Conservation (phyloP, 305 asterid genomes). For the Fraxinus latifolia region DNA sequence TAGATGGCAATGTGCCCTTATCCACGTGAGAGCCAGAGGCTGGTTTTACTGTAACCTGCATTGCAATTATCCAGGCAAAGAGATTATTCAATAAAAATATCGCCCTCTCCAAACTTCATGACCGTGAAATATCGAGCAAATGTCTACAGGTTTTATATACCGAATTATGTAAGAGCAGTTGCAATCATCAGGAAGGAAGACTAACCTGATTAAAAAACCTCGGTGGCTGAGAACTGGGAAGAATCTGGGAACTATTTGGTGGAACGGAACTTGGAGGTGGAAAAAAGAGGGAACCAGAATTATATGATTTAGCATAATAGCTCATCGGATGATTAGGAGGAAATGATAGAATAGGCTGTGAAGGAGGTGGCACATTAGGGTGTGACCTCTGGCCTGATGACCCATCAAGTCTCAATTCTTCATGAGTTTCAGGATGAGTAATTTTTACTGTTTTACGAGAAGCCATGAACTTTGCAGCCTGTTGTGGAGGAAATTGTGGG, state of each 20-base stretch:
- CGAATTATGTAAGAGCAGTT: background rate
- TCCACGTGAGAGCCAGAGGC: slow-evolving; percentile 44
- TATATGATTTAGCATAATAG: slow-evolving; percentile 47
- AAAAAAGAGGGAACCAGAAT: slow-evolving; percentile 33
- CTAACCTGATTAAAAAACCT: slow-evolving; percentile 59
- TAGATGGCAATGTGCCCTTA: slow-evolving; percentile 40
- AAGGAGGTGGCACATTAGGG: background rate
- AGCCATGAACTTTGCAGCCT: slow-evolving; percentile 43
- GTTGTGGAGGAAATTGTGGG: slow-evolving; percentile 60
- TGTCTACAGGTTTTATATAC: background rate
- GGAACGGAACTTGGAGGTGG: slow-evolving; percentile 50
- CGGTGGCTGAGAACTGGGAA: slow-evolving; percentile 51
- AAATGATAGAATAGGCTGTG: slow-evolving; percentile 1
- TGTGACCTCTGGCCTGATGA: slow-evolving; percentile 54
- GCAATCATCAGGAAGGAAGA: background rate
- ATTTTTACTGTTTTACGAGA: slow-evolving; percentile 73
- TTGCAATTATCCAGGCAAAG: slow-evolving; percentile 1
- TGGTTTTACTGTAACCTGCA: slow-evolving; percentile 73
- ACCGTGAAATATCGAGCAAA: background rate
- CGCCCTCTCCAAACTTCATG: background rate
- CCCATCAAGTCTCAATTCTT: slow-evolving; percentile 60
- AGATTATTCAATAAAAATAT: background rate
- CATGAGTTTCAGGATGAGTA: slow-evolving; percentile 56
- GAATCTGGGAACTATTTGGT: slow-evolving; percentile 37
- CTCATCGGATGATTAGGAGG: slow-evolving; percentile 48